A percentile compares a stretch with the other conserved stretches of the same genome.
phyloP scores from a whole-genome alignment of 345 rosid genomes.

The Kernera saxatilis region DNA sequence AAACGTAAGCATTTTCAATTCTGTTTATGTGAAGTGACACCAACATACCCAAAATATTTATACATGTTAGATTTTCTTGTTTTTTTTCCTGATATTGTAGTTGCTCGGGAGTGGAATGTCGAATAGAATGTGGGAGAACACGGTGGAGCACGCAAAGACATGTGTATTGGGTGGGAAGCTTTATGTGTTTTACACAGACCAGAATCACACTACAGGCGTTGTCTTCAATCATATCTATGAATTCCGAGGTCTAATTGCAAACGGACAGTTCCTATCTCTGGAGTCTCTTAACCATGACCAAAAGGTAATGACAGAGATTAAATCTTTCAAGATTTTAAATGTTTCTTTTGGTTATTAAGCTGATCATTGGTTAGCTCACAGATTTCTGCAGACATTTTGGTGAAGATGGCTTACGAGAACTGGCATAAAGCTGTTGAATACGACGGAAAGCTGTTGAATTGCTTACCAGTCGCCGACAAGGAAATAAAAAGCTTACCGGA shows the following conservation, averaged over 20 bases:
- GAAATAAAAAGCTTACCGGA: conserved; percentile 30
- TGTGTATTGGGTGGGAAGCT: conserved; percentile 81
- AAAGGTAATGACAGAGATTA: conserved; percentile 46
- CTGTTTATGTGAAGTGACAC: background rate
- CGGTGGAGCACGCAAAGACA: conserved; percentile 92
- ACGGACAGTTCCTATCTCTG: conserved; percentile 64
- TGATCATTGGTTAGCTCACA: conserved; percentile 34
- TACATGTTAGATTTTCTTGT: background rate
- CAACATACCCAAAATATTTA: background rate
- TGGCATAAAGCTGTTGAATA: conserved; percentile 87
- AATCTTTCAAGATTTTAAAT: background rate
- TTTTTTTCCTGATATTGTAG: conserved; percentile 28
- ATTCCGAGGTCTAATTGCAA: conserved; percentile 71
- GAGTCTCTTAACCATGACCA: conserved; percentile 72
- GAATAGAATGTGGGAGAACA: conserved; percentile 95
- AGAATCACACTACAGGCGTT: conserved; percentile 48
- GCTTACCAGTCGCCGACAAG: conserved; percentile 39
- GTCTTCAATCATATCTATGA: conserved; percentile 84
- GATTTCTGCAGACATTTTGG: conserved; percentile 75
- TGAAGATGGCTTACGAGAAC: conserved; percentile 81
- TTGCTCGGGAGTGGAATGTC: conserved; percentile 98
- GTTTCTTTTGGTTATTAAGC: background rate
- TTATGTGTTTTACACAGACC: conserved; percentile 64
- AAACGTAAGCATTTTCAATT: conserved; percentile 44
- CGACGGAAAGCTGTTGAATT: conserved; percentile 64